phyloP scores from a whole-genome alignment of 441 rosid species.

The Eugenia klotzschiana region DNA sequence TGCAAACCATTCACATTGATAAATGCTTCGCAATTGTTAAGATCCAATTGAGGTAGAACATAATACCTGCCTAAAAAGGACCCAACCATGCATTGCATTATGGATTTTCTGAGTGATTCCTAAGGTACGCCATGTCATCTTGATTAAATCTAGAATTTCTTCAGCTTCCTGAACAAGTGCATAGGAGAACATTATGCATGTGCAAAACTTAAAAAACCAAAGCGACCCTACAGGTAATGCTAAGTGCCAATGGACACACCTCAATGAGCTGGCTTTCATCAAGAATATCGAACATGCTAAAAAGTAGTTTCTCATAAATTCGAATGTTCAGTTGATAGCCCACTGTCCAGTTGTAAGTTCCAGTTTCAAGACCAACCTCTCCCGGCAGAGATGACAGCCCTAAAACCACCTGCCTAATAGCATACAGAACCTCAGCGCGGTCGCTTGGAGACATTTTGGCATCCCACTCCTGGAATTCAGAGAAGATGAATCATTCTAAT shows the following conservation, averaged over 20 bases:
- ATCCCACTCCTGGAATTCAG: slow-evolving; percentile 66
- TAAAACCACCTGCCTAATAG: slow-evolving; percentile 50
- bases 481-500: not conserved
- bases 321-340: slow-evolving; percentile 68
- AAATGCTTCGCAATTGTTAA: not conserved
- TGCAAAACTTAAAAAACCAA: slow-evolving; percentile 4
- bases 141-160: slow-evolving; percentile 44
- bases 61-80: slow-evolving; percentile 77
- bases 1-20: not conserved
- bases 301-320: slow-evolving; percentile 70
- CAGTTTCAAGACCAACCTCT: slow-evolving; percentile 51
- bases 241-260: slow-evolving; percentile 26
- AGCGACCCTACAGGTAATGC: not conserved
- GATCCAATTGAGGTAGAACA: not conserved
- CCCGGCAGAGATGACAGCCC: slow-evolving; percentile 55
- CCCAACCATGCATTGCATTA: slow-evolving; percentile 69
- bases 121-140: slow-evolving; percentile 68
- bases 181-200: slow-evolving; percentile 10
- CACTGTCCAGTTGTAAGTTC: slow-evolving; percentile 72
- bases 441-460: slow-evolving; percentile 53
- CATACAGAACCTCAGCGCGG: slow-evolving; percentile 63
- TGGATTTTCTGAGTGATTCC: slow-evolving; percentile 86
- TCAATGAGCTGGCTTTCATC: slow-evolving; percentile 89
- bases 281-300: slow-evolving; percentile 71
- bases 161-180: slow-evolving; percentile 49